Evolutionary conservation across 345 rosid genomes (phyloP), one percentile per base, ranked within the genome.

Genomic region (Murraya koenigii): DNA sequence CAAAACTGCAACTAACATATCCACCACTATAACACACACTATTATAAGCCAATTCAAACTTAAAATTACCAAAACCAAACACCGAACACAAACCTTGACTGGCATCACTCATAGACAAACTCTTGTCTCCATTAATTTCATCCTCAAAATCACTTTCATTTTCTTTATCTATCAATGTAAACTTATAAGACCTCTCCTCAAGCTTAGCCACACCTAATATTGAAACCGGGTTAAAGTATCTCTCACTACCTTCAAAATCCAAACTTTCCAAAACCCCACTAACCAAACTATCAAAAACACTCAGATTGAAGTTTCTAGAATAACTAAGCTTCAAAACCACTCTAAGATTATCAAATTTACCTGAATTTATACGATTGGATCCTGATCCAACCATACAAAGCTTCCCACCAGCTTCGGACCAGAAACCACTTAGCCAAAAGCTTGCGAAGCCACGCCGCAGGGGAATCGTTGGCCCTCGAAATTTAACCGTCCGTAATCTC

Each of bases 341-440:
- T 82, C 85, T 64, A 26, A 77, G 66, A 55, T 76, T 41, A 76
- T 72, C 74, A 20, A 77, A 72, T 70, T 41, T 80, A 63, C 93
- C 90, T 35, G 78, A 77, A 77, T 74, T 75, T 6, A 60, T 67
- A 19, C 55, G 47, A 47, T 66, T 75, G 68, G 78, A 59, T 20
- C 89, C 86, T 74, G 98, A 91, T 88, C 98, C 98, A 36, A 95
- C 90, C 96, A 92, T 84, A 85, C 99, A 95, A 38, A 93, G 88
- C 82, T 81, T 86, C 77, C 96, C 94, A n/a, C 86, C 81, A 66
- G 89, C 78, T 80, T 88, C 83, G 4, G 93, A 89, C 99, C 93
- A 90, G 77, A 83, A 90, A 68, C 99, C 99, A 70, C 66, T 82
- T 3, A 95, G 80, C 20, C 77, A 76, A 77, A 95, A 93, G 30